These are phyloP conservation scores for Coemansia umbellata DNA, from an alignment of 192 early-diverging fungal genomes.

Conservation along the genomic window DNA sequence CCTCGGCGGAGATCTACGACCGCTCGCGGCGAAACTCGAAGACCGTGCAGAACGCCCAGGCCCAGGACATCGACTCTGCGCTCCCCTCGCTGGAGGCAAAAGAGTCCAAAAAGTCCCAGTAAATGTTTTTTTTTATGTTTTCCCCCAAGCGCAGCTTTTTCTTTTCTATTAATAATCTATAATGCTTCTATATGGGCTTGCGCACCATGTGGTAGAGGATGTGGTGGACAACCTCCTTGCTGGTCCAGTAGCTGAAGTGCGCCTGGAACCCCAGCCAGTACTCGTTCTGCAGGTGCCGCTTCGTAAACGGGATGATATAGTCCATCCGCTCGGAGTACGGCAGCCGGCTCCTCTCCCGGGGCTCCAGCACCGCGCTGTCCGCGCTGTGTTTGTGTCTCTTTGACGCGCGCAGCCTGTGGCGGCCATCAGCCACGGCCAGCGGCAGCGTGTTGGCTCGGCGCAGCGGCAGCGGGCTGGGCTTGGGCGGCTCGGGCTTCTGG, in stretches of 20 bases:
- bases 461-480: neutral
- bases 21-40: constrained; percentile 57
- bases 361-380: neutral
- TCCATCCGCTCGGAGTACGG: constrained; percentile 51
- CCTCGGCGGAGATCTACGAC: constrained; percentile 64
- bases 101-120: constrained; percentile 12
- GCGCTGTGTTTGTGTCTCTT: neutral
- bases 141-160: too few relatives aligned
- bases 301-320: constrained; percentile 46
- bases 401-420: constrained; percentile 2
- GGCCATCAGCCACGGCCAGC: constrained; percentile 14
- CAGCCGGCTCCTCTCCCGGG: neutral
- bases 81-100: constrained; percentile 27
- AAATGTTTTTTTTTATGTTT: neutral
- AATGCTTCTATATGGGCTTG: constrained; percentile 4
- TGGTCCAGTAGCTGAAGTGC: constrained; percentile 50
- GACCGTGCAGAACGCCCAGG: constrained; percentile 61
- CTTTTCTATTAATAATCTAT: neutral
- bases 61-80: constrained; percentile 55
- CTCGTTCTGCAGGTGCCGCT: constrained; percentile 45
- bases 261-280: constrained; percentile 51
- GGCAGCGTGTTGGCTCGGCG: constrained; percentile 13
- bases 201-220: constrained; percentile 39
- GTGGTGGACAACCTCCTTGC: constrained; percentile 40
- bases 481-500: neutral